phyloP scores from a whole-genome alignment of 1,284 basidiomycete species.

The Rhizoctonia solani region DNA sequence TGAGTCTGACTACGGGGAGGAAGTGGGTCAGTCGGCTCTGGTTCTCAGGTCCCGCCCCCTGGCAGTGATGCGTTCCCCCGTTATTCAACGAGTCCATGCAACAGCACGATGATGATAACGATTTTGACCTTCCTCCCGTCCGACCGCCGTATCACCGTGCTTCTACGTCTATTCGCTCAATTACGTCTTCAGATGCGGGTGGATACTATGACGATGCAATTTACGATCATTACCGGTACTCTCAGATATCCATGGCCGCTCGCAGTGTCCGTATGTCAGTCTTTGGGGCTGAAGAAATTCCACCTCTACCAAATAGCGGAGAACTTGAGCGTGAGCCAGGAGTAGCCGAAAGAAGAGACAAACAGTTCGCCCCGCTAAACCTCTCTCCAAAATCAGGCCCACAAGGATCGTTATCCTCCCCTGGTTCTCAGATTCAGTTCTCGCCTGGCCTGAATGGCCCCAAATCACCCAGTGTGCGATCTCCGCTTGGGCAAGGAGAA shows the following conservation, averaged over 20 bases:
- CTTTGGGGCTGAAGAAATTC: slow-evolving; percentile 11
- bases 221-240: slow-evolving; percentile 75
- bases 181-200: slow-evolving; percentile 43
- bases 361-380: slow-evolving; percentile 5
- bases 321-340: neutral
- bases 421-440: slow-evolving; percentile 1
- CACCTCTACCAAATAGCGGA: slow-evolving; percentile 7
- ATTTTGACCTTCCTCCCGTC: slow-evolving; percentile 22
- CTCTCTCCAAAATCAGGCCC: neutral
- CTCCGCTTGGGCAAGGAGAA: slow-evolving; percentile 7
- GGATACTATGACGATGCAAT: slow-evolving; percentile 67
- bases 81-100: neutral
- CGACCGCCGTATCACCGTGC: slow-evolving; percentile 33
- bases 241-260: slow-evolving; percentile 56
- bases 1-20: slow-evolving; percentile 29
- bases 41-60: neutral
- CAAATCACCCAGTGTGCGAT: neutral
- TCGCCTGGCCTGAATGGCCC: slow-evolving; percentile 1
- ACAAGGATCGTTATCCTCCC: slow-evolving; percentile 3
- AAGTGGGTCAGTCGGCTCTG: neutral
- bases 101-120: neutral
- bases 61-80: neutral
- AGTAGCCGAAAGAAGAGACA: neutral
- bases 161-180: slow-evolving; percentile 14
- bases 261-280: slow-evolving; percentile 24